These are phyloP conservation scores for Alternaria burnsii DNA, from an alignment of 2,329 filamentous ascomycete genomes.

Conservation along the genomic window DNA sequence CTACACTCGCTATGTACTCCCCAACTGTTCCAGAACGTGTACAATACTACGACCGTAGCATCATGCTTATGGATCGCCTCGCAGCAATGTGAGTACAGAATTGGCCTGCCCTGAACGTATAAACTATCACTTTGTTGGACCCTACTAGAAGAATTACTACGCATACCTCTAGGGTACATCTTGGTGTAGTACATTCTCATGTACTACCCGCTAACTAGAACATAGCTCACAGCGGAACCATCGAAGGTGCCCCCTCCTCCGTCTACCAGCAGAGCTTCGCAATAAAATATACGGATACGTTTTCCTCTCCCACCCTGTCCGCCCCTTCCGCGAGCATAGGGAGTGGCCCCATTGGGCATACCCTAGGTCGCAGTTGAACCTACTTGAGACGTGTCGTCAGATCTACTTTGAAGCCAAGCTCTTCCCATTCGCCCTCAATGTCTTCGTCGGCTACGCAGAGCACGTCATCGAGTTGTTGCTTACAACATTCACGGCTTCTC, in stretches of 20 bases:
- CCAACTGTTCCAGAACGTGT: slow-evolving; percentile 1
- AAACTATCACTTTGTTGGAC: background rate
- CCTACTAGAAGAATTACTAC: background rate
- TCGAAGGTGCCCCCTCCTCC: slow-evolving; percentile 13
- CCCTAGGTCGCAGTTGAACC: background rate
- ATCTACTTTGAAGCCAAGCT: slow-evolving; percentile 8
- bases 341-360: slow-evolving; percentile 7
- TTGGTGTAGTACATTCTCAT: background rate
- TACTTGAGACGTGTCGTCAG: slow-evolving; percentile 7
- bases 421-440: slow-evolving; percentile 10
- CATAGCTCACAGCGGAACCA: slow-evolving; percentile 9
- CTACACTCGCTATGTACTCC: background rate
- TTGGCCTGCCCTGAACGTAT: background rate
- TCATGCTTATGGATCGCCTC: slow-evolving; percentile 1
- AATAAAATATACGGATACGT: slow-evolving; percentile 15
- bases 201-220: background rate
- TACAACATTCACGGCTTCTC: background rate
- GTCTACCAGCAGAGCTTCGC: slow-evolving; percentile 17
- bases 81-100: slow-evolving; percentile 1
- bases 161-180: background rate
- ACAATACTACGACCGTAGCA: background rate
- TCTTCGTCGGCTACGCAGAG: slow-evolving; percentile 10
- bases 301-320: background rate
- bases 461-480: slow-evolving; percentile 10
- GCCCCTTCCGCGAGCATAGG: background rate